A percentile compares a stretch with the other conserved stretches of the same genome.
Conservation (phyloP, 805 yeast species). For the Naumovozyma dairenensis region DNA sequence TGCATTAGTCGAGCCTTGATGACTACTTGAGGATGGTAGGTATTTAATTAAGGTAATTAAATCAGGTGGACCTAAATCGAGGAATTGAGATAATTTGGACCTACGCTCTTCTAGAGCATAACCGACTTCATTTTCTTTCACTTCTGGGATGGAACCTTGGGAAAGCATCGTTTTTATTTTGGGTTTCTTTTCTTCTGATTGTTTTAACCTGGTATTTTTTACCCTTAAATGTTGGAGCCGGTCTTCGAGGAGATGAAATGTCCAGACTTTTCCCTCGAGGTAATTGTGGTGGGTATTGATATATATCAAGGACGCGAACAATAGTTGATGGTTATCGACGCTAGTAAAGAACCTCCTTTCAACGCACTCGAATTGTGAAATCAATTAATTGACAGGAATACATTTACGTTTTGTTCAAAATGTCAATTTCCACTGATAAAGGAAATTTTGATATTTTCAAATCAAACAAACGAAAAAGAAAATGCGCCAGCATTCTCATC, state of each 20-base stretch:
- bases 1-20: conserved; percentile 3
- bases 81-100: conserved; percentile 44
- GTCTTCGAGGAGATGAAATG: no score
- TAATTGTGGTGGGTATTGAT: no score
- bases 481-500: background rate
- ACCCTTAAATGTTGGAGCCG: background rate
- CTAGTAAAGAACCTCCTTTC: no score
- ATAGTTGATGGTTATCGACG: no score
- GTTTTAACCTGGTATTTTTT: conserved; percentile 2
- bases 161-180: conserved; percentile 30
- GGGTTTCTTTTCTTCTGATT: background rate
- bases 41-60: conserved; percentile 35
- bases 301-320: no score
- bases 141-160: conserved; percentile 59
- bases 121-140: conserved; percentile 48
- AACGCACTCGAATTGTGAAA: no score
- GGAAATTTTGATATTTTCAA: no score
- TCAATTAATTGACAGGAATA: no score
- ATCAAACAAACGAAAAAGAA: background rate
- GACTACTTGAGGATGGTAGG: conserved; percentile 17
- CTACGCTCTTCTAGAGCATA: conserved; percentile 57
- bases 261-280: no score
- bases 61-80: conserved; percentile 68
- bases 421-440: no score
- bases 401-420: no score